Conservation (phyloP, 352 stramenopile genomes). For the Pythium aphanidermatum region DNA sequence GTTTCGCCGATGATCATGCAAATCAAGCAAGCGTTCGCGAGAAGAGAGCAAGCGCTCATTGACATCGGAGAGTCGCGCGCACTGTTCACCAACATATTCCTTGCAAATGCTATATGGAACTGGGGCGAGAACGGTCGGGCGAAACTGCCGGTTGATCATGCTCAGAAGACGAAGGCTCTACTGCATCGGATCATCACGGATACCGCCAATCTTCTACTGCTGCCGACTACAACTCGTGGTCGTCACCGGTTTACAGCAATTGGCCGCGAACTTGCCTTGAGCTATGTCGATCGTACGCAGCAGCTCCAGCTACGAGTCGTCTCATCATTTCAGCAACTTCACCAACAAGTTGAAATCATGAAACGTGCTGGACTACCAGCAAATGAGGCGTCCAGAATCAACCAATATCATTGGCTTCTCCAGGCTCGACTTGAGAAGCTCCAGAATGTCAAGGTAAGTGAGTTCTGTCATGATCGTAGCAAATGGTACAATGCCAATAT, state of each 20-base stretch:
- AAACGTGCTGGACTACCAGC: conserved; percentile 61
- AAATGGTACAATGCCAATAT: not conserved
- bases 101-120: conserved; percentile 79
- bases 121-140: conserved; percentile 62
- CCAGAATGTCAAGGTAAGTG: conserved; percentile 70
- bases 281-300: conserved; percentile 25
- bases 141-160: conserved; percentile 46
- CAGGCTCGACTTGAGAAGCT: conserved; percentile 76
- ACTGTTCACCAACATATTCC: conserved; percentile 63
- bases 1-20: conserved; percentile 87
- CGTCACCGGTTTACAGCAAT: conserved; percentile 60
- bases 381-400: conserved; percentile 85
- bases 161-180: conserved; percentile 49
- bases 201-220: conserved; percentile 39
- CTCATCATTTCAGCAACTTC: conserved; percentile 44
- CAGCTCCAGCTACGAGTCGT: conserved; percentile 50
- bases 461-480: not conserved
- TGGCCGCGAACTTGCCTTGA: conserved; percentile 36
- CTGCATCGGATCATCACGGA: conserved; percentile 39
- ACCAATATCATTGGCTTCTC: conserved; percentile 86
- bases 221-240: conserved; percentile 65
- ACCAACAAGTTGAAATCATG: conserved; percentile 73
- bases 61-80: conserved; percentile 64
- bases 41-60: conserved; percentile 63
- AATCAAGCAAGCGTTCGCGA: conserved; percentile 74